phyloP scores from a whole-genome alignment of 2,329 filamentous ascomycete species.

The Mycogone perniciosa region DNA sequence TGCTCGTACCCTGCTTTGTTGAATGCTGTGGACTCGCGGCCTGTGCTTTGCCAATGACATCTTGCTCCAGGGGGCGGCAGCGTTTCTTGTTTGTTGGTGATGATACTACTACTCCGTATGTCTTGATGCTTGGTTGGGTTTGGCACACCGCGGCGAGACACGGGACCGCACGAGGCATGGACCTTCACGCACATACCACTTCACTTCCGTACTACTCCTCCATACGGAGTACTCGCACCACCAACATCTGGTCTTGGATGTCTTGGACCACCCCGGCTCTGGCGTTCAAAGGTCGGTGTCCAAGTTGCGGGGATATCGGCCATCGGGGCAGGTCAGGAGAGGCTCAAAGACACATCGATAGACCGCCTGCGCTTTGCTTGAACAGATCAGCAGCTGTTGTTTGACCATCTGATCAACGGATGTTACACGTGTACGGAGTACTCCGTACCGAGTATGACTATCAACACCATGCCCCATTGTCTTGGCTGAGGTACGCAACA shows the following conservation, averaged over 20 bases:
- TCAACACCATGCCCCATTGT: constrained; percentile 3
- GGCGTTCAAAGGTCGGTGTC: not conserved
- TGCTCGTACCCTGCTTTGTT: too few species aligned
- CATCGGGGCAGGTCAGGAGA: constrained; percentile 3
- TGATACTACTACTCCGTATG: not conserved
- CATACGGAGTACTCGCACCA: not conserved
- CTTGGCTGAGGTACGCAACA: constrained; percentile 7
- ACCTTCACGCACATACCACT: not conserved
- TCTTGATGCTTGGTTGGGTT: not conserved
- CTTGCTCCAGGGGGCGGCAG: too few species aligned
- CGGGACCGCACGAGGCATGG: constrained; percentile 1
- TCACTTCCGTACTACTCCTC: not conserved
- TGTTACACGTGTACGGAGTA: not conserved
- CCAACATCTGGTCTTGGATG: not conserved
- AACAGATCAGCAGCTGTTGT: too few species aligned
- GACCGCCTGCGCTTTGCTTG: constrained; percentile 4
- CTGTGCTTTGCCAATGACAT: too few species aligned
- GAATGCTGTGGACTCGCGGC: too few species aligned
- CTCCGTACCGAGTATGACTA: too few species aligned
- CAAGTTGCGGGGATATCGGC: constrained; percentile 3
- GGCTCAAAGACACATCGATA: constrained; percentile 10
- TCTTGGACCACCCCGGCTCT: constrained; percentile 4
- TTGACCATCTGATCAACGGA: too few species aligned
- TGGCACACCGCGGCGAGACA: constrained; percentile 7
- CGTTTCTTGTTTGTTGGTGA: not conserved